A percentile compares a stretch with the other conserved stretches of the same genome.
Evolutionary conservation across 1,284 basidiomycete genomes (phyloP).

Genomic region (Apiotrichum siamense): DNA sequence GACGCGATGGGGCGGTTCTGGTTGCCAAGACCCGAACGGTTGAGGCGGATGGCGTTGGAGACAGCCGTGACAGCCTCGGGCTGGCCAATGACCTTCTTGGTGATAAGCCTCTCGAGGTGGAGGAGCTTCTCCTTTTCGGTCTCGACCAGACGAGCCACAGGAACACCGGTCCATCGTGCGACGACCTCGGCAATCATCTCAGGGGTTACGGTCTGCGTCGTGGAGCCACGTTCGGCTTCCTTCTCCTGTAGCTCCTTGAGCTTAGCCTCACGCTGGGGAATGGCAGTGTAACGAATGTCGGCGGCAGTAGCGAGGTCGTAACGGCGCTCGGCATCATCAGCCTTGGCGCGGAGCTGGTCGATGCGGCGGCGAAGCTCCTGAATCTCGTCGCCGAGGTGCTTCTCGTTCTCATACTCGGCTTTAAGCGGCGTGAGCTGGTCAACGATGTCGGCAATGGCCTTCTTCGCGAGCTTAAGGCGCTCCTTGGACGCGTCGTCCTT

Average conservation of each 20-base stretch:
- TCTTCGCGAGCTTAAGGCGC: slow-evolving; percentile 69
- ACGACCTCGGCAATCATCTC: slow-evolving; percentile 55
- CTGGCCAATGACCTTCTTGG: slow-evolving; percentile 53
- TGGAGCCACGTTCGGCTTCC: slow-evolving; percentile 48
- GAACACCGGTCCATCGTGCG: slow-evolving; percentile 51
- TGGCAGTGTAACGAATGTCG: slow-evolving; percentile 84
- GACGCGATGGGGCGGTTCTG: slow-evolving; percentile 53
- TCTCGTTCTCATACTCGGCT: slow-evolving; percentile 84
- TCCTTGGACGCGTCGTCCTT: slow-evolving; percentile 89
- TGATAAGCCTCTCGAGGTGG: slow-evolving; percentile 50
- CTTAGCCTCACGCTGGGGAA: slow-evolving; percentile 80
- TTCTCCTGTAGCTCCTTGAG: slow-evolving; percentile 55
- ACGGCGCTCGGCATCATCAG: slow-evolving; percentile 87
- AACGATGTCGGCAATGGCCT: slow-evolving; percentile 77
- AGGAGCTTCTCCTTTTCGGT: slow-evolving; percentile 50
- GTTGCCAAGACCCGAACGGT: slow-evolving; percentile 54
- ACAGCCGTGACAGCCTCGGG: slow-evolving; percentile 55
- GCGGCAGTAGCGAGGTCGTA: slow-evolving; percentile 78
- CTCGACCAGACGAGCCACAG: slow-evolving; percentile 43
- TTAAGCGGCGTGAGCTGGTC: slow-evolving; percentile 85
- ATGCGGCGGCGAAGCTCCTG: slow-evolving; percentile 73
- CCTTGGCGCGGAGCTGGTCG: slow-evolving; percentile 86
- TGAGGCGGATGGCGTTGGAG: slow-evolving; percentile 55
- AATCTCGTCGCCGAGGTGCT: slow-evolving; percentile 78
- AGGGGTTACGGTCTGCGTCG: slow-evolving; percentile 47